Percentiles rank a stretch among this genome's conserved stretches.
Conservation (phyloP, 805 yeast genomes). For the Saturnispora halmiae region DNA sequence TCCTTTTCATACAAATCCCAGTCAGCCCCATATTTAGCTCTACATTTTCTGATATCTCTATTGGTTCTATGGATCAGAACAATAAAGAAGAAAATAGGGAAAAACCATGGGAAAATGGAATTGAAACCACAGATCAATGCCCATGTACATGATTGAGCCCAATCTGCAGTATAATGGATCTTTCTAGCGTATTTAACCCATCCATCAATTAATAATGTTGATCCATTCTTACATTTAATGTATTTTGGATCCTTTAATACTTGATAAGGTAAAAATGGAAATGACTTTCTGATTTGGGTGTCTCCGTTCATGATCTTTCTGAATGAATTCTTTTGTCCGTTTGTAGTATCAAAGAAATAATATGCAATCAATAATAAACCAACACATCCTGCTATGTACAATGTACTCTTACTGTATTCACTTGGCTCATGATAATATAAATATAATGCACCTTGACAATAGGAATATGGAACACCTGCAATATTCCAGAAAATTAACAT, state of each 20-base stretch:
- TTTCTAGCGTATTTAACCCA: conserved; percentile 94
- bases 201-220: conserved; percentile 80
- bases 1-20: conserved; percentile 80
- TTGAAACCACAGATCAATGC: conserved; percentile 81
- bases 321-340: conserved; percentile 91
- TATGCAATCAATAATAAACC: conserved; percentile 58
- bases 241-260: conserved; percentile 76
- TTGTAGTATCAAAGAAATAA: conserved; percentile 89
- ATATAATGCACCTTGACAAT: conserved; percentile 86
- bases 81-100: conserved; percentile 81
- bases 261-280: conserved; percentile 88
- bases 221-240: conserved; percentile 78
- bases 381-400: conserved; percentile 50
- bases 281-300: conserved; percentile 63
- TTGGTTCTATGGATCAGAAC: conserved; percentile 83
- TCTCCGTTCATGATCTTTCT: conserved; percentile 81
- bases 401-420: conserved; percentile 67
- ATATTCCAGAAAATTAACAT: conserved; percentile 98
- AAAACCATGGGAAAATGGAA: conserved; percentile 92
- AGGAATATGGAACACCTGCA: conserved; percentile 98
- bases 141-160: conserved; percentile 83
- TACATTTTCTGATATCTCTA: conserved; percentile 82
- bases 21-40: conserved; percentile 83
- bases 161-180: conserved; percentile 92
- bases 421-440: conserved; percentile 74